Base-by-base conservation (phyloP, 768 basidiomycete genomes). In the Phanerodontia chrysosporium region DNA sequence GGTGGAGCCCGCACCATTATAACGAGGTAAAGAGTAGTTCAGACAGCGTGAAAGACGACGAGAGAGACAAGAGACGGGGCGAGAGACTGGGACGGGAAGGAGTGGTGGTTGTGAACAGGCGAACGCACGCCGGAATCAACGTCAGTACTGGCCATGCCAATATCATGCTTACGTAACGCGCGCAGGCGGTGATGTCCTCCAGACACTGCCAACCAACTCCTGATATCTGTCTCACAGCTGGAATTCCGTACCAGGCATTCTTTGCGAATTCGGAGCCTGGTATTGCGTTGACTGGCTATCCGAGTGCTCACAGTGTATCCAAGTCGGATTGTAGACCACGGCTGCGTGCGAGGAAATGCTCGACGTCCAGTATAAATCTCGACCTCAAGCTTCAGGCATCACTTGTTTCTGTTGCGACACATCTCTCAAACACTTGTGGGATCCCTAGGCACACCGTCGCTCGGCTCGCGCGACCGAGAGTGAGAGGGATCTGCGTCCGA, bases 1-100 rank as follows among this genome's bases (percentile, higher is more conserved):
- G 60, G 61, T 10, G 75, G 73, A 10, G 65, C 67, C 14, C 70
- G 70, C 53, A 74, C 74, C 71, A 72, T 70, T 13, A 13, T 2
- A 21, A 21, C 32, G 29, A 27, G 12, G 18, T n/a, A n/a, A 18
- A 42, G 13, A 28, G 28, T 29, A 25, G 10, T 29, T n/a, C 6
- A 13, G 25, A 27, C 24, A 49, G 48, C 30, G 39, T 18, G 18
- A 35, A n/a, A n/a, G n/a, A 51, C 18, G 51, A 51, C 9, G 32
- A 22, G 28, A 21, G 22, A 51, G 32, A 51, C 13, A 30, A 35
- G 13, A 22, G 21, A 8, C 13, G 13, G 16, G 28, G 35, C 13
- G 32, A 2, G 29, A 35, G 30, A 22, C 13, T 35, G 30, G 32
- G 18, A 21, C 25, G 21, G 29, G 49, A 18, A 30, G 7, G 49